Percentiles rank a stretch among this genome's conserved stretches.
phyloP scores from a whole-genome alignment of 2,329 filamentous ascomycete genomes.

The Aureobasidium sp. region DNA sequence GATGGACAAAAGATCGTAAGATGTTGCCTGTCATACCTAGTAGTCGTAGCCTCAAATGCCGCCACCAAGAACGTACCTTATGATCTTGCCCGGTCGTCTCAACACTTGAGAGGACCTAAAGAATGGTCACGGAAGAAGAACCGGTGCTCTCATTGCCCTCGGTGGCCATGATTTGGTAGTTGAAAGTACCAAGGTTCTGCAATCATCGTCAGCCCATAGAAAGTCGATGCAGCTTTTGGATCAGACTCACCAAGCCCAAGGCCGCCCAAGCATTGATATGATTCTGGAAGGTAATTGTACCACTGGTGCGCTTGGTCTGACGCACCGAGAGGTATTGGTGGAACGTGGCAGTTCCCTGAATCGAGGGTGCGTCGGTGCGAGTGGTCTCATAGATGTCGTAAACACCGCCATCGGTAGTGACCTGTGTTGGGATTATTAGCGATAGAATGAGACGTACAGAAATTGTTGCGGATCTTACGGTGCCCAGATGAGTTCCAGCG shows the following conservation, averaged over 20 bases:
- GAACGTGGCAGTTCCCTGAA: slow-evolving; percentile 49
- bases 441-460: accelerated
- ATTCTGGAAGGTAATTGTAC: slow-evolving; percentile 43
- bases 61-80: too few species aligned
- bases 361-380: slow-evolving; percentile 41
- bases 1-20: too few species aligned
- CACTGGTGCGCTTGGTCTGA: slow-evolving; percentile 42
- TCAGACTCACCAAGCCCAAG: slow-evolving; percentile 33
- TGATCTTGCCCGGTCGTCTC: too few species aligned
- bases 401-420: slow-evolving; percentile 45
- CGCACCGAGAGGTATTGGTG: slow-evolving; percentile 50
- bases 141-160: slow-evolving; percentile 39
- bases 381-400: slow-evolving; percentile 48
- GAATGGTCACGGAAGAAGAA: not conserved
- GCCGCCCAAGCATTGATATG: slow-evolving; percentile 50
- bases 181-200: slow-evolving; percentile 38
- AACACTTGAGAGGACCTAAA: too few species aligned
- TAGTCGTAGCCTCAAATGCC: too few species aligned
- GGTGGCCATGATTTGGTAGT: slow-evolving; percentile 48
- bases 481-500: slow-evolving; percentile 40
- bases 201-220: not conserved
- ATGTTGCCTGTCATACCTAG: too few species aligned
- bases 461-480: slow-evolving; percentile 20
- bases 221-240: too few species aligned
- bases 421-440: not conserved